Base-by-base conservation (phyloP, 2,329 filamentous ascomycete species). In the Aspergillus quadrilineatus region DNA sequence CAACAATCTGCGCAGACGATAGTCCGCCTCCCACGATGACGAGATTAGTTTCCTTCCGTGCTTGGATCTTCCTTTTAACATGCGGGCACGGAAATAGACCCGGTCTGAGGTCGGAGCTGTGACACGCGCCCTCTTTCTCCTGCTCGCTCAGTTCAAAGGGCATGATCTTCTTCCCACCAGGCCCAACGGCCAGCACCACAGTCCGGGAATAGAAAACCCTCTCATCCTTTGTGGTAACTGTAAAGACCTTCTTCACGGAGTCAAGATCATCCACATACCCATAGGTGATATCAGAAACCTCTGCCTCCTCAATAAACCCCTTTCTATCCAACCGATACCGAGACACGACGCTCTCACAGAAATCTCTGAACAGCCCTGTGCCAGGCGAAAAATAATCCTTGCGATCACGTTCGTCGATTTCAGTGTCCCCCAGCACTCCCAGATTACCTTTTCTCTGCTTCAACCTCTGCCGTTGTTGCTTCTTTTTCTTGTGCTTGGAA, bases 1-100 rank as follows among this genome's bases (percentile, higher is more conserved):
- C 87, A 0, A 85, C 80, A 15, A 92, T 77, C 68, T 93, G 90
- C 0, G 89, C 88, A 22, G 88, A 89, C 0, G 89, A 92, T 4
- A 93, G 74, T 0, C 90, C 90, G 1, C 89, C 90, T 1, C 89
- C 89, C 4, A 93, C 79, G 7, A 93, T 80, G 6, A 92, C 77
- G 6, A 92, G 71, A 58, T 86, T 85, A 0, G 87, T 89, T n/a
- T 70, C 60, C 55, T 72, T 66, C 4, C 73, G 73, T 1, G 73
- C 69, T 5, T 76, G 73, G 8, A 90, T 83, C 55, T 84, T 85
- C 0, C 71, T 64, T 15, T 73, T 70, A 0, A 90, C 72, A 2
- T 80, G 66, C 0, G 75, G 69, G 49, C 83, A 80, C 0, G 87
- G 85, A 47, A 89, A 83, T 1, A 76, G 69, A 14, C 34, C 34